These are phyloP conservation scores for Dittrichia graveolens DNA, from an alignment of 129 eudicot genomes.

Conservation along the genomic window DNA sequence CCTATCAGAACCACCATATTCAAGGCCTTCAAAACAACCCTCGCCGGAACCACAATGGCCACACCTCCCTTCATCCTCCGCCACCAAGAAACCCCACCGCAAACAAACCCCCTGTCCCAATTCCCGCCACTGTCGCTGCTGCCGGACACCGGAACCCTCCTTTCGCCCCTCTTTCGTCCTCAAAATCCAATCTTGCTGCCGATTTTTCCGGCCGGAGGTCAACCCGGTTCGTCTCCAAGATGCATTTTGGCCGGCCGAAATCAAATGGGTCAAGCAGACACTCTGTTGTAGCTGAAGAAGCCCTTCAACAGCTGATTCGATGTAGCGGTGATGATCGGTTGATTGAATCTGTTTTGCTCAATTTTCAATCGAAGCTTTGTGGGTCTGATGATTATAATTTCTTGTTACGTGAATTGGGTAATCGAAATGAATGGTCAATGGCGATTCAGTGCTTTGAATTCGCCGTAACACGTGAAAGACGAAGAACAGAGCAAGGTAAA, in stretches of 20 bases:
- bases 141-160: constrained; percentile 35
- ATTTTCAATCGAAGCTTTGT: constrained; percentile 51
- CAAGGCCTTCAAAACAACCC: constrained; percentile 42
- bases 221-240: constrained; percentile 83
- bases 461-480: constrained; percentile 58
- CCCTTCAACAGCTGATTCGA: constrained; percentile 45
- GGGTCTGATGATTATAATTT: constrained; percentile 78
- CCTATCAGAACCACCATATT: constrained; percentile 64
- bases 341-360: constrained; percentile 43
- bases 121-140: constrained; percentile 35
- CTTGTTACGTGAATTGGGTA: constrained; percentile 84
- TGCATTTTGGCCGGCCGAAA: constrained; percentile 88
- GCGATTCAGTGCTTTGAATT: constrained; percentile 77
- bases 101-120: constrained; percentile 30
- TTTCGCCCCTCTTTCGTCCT: constrained; percentile 39
- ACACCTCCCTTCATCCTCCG: constrained; percentile 36
- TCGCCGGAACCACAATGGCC: constrained; percentile 40
- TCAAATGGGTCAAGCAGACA: constrained; percentile 50
- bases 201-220: constrained; percentile 86
- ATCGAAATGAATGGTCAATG: constrained; percentile 67
- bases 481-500: constrained; percentile 72
- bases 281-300: constrained; percentile 68
- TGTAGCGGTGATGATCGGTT: constrained; percentile 47
- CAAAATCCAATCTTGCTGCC: constrained; percentile 59
- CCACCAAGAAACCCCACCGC: constrained; percentile 36